These are phyloP conservation scores for Melampsora americana DNA, from an alignment of 1,284 basidiomycete genomes.

Conservation along the genomic window DNA sequence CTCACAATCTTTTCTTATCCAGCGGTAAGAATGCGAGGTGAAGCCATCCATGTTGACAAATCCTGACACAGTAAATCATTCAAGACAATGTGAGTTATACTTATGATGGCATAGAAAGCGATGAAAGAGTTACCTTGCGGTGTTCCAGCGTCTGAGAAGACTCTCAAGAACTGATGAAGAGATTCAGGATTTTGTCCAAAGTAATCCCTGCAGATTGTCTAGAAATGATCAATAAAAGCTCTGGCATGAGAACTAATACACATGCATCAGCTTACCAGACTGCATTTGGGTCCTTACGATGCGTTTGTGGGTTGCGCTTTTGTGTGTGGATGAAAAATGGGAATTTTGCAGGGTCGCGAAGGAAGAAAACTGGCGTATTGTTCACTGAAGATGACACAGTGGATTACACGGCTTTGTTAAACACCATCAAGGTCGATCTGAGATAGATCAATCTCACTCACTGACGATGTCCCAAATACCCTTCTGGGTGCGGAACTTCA, in stretches of 20 bases:
- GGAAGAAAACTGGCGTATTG: slow-evolving; percentile 31
- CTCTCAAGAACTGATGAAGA: slow-evolving; percentile 82
- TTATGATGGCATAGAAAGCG: background rate
- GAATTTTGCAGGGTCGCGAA: slow-evolving; percentile 59
- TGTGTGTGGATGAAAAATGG: slow-evolving; percentile 89
- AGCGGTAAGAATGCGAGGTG: slow-evolving; percentile 88
- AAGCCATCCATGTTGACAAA: slow-evolving; percentile 65
- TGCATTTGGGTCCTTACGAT: slow-evolving; percentile 74
- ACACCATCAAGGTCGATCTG: background rate
- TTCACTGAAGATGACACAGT: slow-evolving; percentile 2
- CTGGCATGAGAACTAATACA: background rate
- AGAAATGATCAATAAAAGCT: slow-evolving; percentile 48
- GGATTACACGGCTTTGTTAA: background rate
- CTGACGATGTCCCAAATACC: slow-evolving; percentile 82
- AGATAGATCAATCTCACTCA: background rate
- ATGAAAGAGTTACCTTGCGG: slow-evolving; percentile 62
- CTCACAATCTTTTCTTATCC: slow-evolving; percentile 73
- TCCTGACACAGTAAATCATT: background rate
- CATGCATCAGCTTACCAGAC: slow-evolving; percentile 63
- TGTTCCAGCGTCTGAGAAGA: slow-evolving; percentile 82
- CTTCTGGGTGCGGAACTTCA: slow-evolving; percentile 68
- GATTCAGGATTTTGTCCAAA: slow-evolving; percentile 80
- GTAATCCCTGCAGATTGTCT: slow-evolving; percentile 69
- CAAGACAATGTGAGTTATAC: background rate
- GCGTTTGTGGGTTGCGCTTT: slow-evolving; percentile 84